phyloP scores from a whole-genome alignment of 352 stramenopile genomes.

The Phytophthora crassamura region DNA sequence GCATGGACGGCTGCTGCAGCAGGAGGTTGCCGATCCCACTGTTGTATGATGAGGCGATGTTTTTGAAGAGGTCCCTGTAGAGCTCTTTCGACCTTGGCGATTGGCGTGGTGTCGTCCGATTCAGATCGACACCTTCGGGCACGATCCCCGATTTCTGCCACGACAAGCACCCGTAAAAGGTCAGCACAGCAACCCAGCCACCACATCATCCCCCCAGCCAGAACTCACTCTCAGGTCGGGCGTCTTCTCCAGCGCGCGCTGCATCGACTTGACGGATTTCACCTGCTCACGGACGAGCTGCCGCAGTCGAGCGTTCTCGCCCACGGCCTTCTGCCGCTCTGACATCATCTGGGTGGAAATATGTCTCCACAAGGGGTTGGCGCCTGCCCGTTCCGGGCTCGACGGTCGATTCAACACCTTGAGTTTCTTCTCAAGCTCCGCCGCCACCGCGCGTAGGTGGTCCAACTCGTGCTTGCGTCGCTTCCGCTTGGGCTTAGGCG shows the following conservation, averaged over 20 bases:
- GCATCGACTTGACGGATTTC: constrained; percentile 44
- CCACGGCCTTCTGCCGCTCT: constrained; percentile 48
- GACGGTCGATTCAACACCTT: constrained; percentile 38
- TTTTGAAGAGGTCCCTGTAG: constrained; percentile 48
- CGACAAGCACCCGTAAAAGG: background rate
- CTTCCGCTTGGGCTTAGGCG: constrained; percentile 50
- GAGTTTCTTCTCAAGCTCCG: constrained; percentile 56
- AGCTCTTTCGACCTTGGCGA: constrained; percentile 33
- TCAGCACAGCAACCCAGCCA: constrained; percentile 7
- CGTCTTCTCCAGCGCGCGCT: constrained; percentile 41
- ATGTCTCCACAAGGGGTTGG: constrained; percentile 51
- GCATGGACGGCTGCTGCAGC: constrained; percentile 39
- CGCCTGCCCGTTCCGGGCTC: constrained; percentile 31
- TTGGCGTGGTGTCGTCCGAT: background rate
- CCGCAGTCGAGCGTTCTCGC: constrained; percentile 56
- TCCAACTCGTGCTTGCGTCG: constrained; percentile 65
- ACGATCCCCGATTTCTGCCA: constrained; percentile 38
- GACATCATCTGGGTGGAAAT: constrained; percentile 52
- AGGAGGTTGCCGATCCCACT: constrained; percentile 28
- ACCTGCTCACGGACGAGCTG: constrained; percentile 53
- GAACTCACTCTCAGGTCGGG: constrained; percentile 35
- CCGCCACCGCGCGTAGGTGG: constrained; percentile 47
- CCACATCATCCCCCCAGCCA: background rate
- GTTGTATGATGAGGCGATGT: constrained; percentile 42
- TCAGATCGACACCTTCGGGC: background rate